Conservation (phyloP, 768 basidiomycete species). For the Mycena filopes region DNA sequence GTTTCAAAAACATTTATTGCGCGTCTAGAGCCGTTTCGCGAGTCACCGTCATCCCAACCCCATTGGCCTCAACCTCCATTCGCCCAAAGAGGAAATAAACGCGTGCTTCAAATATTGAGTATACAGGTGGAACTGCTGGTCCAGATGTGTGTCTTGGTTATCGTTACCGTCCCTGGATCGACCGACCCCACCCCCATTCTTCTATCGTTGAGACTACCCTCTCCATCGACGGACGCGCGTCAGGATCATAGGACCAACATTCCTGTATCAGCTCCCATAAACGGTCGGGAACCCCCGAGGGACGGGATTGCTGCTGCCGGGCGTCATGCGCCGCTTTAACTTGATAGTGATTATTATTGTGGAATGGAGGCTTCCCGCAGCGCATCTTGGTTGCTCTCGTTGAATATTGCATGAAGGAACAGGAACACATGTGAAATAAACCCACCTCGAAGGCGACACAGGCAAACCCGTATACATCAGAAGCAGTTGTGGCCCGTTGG, state of each 20-base stretch:
- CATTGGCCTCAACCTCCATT: slow-evolving; percentile 11
- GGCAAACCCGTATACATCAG: not conserved
- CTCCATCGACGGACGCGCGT: not conserved
- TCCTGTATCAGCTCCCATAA: not conserved
- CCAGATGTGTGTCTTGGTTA: too few species aligned
- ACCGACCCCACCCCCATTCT: too few species aligned
- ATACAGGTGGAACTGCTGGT: too few species aligned
- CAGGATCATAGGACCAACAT: not conserved
- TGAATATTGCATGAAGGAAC: not conserved
- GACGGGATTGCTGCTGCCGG: too few species aligned
- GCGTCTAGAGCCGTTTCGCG: too few species aligned
- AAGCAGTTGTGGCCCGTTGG: not conserved
- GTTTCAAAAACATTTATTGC: too few species aligned
- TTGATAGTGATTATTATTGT: too few species aligned
- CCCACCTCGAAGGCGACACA: not conserved
- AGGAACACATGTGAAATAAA: too few species aligned
- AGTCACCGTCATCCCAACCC: too few species aligned
- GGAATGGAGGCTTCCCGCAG: not conserved
- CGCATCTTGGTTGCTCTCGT: not conserved
- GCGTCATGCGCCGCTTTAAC: too few species aligned
- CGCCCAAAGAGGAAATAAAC: slow-evolving; percentile 18
- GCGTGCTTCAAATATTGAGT: too few species aligned
- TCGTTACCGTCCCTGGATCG: too few species aligned
- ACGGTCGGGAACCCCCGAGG: not conserved
- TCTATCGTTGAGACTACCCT: not conserved